Base-by-base conservation (phyloP, 2,329 filamentous ascomycete species). In the Ploettnerulaceae sp. region DNA sequence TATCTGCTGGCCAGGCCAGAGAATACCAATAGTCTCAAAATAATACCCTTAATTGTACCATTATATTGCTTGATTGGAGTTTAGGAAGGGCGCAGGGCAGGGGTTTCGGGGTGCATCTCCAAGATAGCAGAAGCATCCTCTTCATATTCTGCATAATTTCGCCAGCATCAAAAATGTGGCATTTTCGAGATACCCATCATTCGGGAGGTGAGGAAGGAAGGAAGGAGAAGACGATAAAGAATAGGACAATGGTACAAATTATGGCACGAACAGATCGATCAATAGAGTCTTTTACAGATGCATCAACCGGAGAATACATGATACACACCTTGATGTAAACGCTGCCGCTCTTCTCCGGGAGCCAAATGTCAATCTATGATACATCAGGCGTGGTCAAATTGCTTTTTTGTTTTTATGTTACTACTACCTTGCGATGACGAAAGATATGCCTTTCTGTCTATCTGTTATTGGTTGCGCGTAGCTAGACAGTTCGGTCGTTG, bases 31-130 rank as follows among this genome's bases (percentile, higher is more conserved):
- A 50, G 32, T 44, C 39, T 43, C n/a, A 35, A 4, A 24, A 28
- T 38, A 12, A 36, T 35, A 36, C 31, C 33, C 33, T 42, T 34
- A 21, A 43, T 49, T 55, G 43, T 53, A 51, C 15, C 31, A 51
- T 53, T 49, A 56, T 37, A 18, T 41, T 29, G 49, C 29, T 48
- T 32, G n/a, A n/a, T n/a, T 40, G 55, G 53, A 57, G 53, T 54
- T 56, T 43, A 18, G 44, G 40, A 29, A 45, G 24, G 2, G 32
- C 20, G n/a, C 28, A 35, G 12, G 20, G 14, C 21, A 25, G 12
- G 22, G 21, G 21, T 33, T 40, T 25, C 22, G n/a, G 25, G 36
- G n/a, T 24, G 29, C 31, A 37, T 32, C 21, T 25, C n/a, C 14
- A 25, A 12, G 31, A 18, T 39, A 25, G 20, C 31, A 18, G 5